Conservation (phyloP, 148 eudicot species). For the Polygonum maritimum region DNA sequence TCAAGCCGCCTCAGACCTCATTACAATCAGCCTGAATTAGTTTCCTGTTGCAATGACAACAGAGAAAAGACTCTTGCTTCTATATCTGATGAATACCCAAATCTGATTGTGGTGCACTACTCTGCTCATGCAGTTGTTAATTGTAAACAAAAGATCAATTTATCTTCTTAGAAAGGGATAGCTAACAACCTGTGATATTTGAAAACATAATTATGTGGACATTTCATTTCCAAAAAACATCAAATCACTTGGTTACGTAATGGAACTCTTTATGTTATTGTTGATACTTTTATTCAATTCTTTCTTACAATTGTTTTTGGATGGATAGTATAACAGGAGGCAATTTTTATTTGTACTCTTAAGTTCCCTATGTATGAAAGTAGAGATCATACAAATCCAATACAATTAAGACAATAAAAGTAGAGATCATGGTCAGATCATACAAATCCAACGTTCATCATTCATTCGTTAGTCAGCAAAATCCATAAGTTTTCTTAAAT, state of each 20-base stretch:
- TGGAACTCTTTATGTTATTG: background rate
- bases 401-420: too few species aligned
- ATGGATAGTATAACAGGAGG: slow-evolving; percentile 28
- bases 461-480: too few species aligned
- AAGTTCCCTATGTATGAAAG: too few species aligned
- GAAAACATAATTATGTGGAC: background rate
- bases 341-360: slow-evolving; percentile 76
- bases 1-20: too few species aligned
- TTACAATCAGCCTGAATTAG: too few species aligned
- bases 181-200: background rate
- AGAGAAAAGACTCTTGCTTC: slow-evolving; percentile 54
- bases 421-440: too few species aligned
- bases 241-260: background rate
- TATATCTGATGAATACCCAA: slow-evolving; percentile 43
- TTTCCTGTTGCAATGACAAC: slow-evolving; percentile 20
- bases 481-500: too few species aligned
- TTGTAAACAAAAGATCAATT: slow-evolving; percentile 30
- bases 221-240: background rate
- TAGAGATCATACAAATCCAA: too few species aligned
- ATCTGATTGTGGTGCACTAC: slow-evolving; percentile 84
- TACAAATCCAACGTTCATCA: too few species aligned
- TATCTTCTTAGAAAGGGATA: background rate
- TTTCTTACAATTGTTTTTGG: background rate
- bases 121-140: slow-evolving; percentile 78
- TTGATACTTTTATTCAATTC: background rate